These are phyloP conservation scores for Rosa multiflora DNA, from an alignment of 306 rosid genomes.

Conservation along the genomic window DNA sequence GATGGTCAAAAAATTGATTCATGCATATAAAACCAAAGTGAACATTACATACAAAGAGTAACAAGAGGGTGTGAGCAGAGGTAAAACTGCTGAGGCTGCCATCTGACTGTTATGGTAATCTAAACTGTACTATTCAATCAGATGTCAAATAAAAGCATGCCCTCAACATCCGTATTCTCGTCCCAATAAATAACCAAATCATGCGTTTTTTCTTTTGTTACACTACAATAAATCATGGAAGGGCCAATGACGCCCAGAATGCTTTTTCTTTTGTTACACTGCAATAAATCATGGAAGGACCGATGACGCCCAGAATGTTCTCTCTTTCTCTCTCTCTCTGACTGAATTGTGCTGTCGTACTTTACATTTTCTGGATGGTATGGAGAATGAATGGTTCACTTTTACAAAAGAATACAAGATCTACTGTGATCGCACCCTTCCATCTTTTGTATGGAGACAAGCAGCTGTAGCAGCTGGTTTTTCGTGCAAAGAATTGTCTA, in stretches of 20 bases:
- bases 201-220: background rate
- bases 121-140: background rate
- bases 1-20: background rate
- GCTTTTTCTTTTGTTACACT: constrained; percentile 4
- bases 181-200: background rate
- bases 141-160: background rate
- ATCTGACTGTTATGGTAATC: background rate
- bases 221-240: constrained; percentile 13
- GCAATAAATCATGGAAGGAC: constrained; percentile 6
- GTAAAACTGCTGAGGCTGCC: background rate
- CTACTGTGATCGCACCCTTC: constrained; percentile 39
- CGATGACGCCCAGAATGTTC: constrained; percentile 12
- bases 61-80: background rate
- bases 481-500: constrained; percentile 23
- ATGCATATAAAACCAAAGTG: background rate
- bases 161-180: background rate
- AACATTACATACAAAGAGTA: background rate
- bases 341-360: constrained; percentile 29
- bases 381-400: constrained; percentile 15
- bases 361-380: constrained; percentile 40
- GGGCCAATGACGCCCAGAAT: constrained; percentile 10
- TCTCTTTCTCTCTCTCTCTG: constrained; percentile 17
- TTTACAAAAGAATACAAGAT: constrained; percentile 28
- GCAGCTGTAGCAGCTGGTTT: constrained; percentile 33
- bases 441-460: constrained; percentile 20